Conservation (phyloP, 345 rosid genomes). For the Citrus sp. region DNA sequence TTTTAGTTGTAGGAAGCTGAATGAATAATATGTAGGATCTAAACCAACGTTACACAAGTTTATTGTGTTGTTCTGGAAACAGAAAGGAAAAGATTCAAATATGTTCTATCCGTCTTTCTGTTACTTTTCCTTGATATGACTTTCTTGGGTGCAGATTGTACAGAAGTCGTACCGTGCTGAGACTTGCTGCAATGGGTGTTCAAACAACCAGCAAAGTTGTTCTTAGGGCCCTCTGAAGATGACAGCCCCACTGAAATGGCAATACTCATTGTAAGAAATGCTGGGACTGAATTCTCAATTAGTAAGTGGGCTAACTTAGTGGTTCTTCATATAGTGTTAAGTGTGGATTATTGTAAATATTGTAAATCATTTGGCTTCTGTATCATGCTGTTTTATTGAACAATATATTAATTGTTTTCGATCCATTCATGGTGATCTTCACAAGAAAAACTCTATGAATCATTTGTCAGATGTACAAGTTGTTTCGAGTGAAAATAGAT, state of each 20-base stretch:
- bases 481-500: background rate
- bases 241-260: slow-evolving; percentile 1
- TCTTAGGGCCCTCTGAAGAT: slow-evolving; percentile 55
- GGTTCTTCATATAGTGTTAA: background rate
- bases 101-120: background rate
- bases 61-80: too few species aligned
- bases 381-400: background rate
- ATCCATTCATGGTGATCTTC: background rate
- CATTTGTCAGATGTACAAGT: background rate
- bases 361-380: slow-evolving; percentile 20
- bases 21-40: background rate
- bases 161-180: slow-evolving; percentile 51
- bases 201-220: slow-evolving; percentile 63
- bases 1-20: background rate
- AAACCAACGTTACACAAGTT: background rate
- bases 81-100: background rate
- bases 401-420: background rate
- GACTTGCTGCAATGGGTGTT: slow-evolving; percentile 72
- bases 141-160: slow-evolving; percentile 51
- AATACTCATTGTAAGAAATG: background rate
- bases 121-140: background rate
- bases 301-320: background rate
- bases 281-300: background rate
- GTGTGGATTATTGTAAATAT: slow-evolving; percentile 22
- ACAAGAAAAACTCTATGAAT: background rate